Evolutionary conservation across 768 basidiomycete genomes (phyloP), one percentile per base, ranked within the genome.

Genomic region (Tulasnella sp.): DNA sequence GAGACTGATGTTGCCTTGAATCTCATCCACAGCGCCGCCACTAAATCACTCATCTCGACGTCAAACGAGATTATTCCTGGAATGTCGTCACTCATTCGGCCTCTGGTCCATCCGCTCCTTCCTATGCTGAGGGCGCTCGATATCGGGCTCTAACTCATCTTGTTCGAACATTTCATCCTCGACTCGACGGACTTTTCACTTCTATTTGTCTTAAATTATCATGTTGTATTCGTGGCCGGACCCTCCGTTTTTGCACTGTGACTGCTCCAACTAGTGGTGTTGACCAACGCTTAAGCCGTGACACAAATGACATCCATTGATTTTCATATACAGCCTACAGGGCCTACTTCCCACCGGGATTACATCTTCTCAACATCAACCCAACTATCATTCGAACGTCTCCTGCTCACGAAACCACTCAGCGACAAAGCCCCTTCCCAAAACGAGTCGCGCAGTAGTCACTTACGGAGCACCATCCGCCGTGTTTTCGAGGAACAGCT

Each of bases 401-500:
- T 28, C 73, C 73, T 75, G 73, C 28, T 42, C 22, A 75, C n/a
- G 14, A 41, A 20, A n/a, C 40, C 73, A 41, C 40, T 75, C 73
- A 75, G 73, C 73, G 46, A 41, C 24, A 31, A 75, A 75, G 28
- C n/a, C 16, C 20, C 22, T 18, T 31, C 22, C 18, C 64, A 37
- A 69, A 1, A 12, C 7, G 64, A 28, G 22, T 41, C 44, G 73
- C 31, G 16, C 6, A 20, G 4, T 28, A 34, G 50, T 8, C 40
- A 75, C 73, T 75, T 14, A 75, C 73, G 73, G 64, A 37, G 64
- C 73, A 44, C 46, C 46, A n/a, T 75, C 73, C 1, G 41, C 40
- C 16, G 46, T 40, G n/a, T 41, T 42, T 20, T 75, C 46, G 20
- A 75, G 46, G 41, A 24, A 75, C 41, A 97, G 86, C 85, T 94